These are phyloP conservation scores for Umbellularia californica DNA, from an alignment of 164 flowering plant genomes.

Conservation along the genomic window DNA sequence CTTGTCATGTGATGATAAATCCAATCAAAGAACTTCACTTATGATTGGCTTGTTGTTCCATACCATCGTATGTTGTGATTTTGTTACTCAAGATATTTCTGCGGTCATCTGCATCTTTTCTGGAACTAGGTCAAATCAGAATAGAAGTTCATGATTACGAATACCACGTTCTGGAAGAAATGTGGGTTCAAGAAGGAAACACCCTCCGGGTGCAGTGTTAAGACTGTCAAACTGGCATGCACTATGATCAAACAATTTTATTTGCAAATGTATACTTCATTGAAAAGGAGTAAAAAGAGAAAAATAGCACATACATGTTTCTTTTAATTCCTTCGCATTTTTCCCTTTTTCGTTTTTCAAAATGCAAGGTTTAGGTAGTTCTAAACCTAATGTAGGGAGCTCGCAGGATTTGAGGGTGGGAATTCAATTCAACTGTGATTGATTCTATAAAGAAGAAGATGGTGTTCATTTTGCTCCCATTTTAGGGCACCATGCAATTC, in stretches of 20 bases:
- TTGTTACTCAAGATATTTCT: no score
- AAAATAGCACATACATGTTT: neutral
- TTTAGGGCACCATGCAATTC: neutral
- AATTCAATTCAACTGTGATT: no score
- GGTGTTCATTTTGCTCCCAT: neutral
- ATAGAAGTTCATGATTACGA: neutral
- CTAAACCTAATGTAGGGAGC: no score
- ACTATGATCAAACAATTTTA: neutral
- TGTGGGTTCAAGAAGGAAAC: neutral
- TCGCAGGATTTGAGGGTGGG: no score
- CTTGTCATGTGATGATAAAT: conserved; percentile 35
- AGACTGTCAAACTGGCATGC: neutral
- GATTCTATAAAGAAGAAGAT: no score
- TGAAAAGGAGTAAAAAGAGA: neutral
- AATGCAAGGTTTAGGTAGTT: no score
- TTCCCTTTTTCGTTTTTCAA: no score
- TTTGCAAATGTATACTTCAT: no score
- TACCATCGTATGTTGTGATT: neutral
- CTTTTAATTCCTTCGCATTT: no score
- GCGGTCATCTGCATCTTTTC: neutral
- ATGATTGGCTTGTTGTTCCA: neutral
- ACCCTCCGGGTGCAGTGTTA: neutral
- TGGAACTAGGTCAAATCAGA: neutral
- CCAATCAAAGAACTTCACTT: conserved; percentile 58
- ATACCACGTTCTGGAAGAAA: no score